A percentile compares a stretch with the other conserved stretches of the same genome.
phyloP scores from a whole-genome alignment of 805 yeast genomes.

The Jamesozyma lodderae region DNA sequence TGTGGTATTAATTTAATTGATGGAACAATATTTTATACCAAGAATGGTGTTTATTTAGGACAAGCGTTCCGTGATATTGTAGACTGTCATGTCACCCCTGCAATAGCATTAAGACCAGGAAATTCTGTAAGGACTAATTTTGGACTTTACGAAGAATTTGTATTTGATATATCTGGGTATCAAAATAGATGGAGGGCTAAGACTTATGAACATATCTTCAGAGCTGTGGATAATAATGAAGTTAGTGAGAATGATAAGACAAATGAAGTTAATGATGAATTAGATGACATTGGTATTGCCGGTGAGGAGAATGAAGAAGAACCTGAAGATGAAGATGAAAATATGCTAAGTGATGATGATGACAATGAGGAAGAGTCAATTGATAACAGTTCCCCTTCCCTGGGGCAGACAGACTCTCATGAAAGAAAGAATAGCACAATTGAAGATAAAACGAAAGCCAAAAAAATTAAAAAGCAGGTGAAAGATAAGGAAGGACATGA shows the following conservation, averaged over 20 bases:
- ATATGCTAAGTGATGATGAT: neutral
- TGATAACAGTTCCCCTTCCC: neutral
- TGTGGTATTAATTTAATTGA: slow-evolving; percentile 70
- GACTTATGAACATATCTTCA: slow-evolving; percentile 27
- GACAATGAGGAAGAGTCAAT: neutral
- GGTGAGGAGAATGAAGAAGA: slow-evolving; percentile 6
- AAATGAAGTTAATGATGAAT: slow-evolving; percentile 10
- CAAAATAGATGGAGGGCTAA: slow-evolving; percentile 37
- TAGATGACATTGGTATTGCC: slow-evolving; percentile 21
- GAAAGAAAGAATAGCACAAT: neutral
- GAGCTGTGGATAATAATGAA: slow-evolving; percentile 24
- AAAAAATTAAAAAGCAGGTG: neutral
- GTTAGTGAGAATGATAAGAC: neutral
- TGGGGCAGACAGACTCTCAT: too few species aligned
- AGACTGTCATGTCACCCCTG: slow-evolving; percentile 38
- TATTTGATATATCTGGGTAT: slow-evolving; percentile 51
- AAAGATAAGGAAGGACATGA: neutral
- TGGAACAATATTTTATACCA: slow-evolving; percentile 62
- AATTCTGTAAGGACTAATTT: slow-evolving; percentile 31
- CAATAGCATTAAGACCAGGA: slow-evolving; percentile 33
- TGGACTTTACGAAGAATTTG: slow-evolving; percentile 44
- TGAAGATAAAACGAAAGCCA: neutral
- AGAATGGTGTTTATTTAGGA: slow-evolving; percentile 64
- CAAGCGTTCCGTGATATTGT: slow-evolving; percentile 43
- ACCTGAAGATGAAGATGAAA: slow-evolving; percentile 5